Evolutionary conservation across 2,329 filamentous ascomycete genomes (phyloP), one percentile per base, ranked within the genome.

Genomic region (Uncinocarpus reesii): DNA sequence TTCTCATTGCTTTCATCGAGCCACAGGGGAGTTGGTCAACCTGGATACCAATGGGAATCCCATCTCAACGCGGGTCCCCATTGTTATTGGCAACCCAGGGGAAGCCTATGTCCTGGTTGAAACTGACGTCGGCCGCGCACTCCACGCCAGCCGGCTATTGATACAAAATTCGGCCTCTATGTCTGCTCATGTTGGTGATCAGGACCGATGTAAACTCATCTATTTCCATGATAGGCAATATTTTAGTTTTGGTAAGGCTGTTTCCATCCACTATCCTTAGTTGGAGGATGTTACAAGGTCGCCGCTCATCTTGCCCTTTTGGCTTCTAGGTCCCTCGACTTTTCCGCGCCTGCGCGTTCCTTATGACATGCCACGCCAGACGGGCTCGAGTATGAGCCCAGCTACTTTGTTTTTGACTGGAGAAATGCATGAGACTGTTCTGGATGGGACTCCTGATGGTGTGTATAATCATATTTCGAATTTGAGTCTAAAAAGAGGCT

Each of bases 371-470:
- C 53, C 55, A 15, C 50, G 53, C 31, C 53, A 55, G 50, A 55
- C 53, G 47, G 53, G 57, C 41, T 57, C 42, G 26, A 51, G 55
- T 49, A 55, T 49, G 49, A 55, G 15, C 13, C 40, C 40, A 7
- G 24, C 40, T 2, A 42, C 40, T 7, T 11, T 42, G 20, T 31
- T 35, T 20, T 18, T 60, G 24, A 43, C 15, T 18, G 55, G 59
- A 47, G 57, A 56, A 29, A 62, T 59, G 56, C 52, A 60, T 47
- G 48, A 61, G 26, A 52, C 61, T 42, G 51, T 52, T 42, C 38
- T 60, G 35, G 55, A 61, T 55, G 52, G 53, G 36, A 61, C 55
- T 26, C 18, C 28, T 46, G 58, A 61, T 57, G 54, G 59, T 58
- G 56, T 28, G 29, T 36, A 7, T 13, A 47, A 11, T 43, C 26